Base-by-base conservation (phyloP, 495 filamentous ascomycete genomes). In the Podospora appendiculata region DNA sequence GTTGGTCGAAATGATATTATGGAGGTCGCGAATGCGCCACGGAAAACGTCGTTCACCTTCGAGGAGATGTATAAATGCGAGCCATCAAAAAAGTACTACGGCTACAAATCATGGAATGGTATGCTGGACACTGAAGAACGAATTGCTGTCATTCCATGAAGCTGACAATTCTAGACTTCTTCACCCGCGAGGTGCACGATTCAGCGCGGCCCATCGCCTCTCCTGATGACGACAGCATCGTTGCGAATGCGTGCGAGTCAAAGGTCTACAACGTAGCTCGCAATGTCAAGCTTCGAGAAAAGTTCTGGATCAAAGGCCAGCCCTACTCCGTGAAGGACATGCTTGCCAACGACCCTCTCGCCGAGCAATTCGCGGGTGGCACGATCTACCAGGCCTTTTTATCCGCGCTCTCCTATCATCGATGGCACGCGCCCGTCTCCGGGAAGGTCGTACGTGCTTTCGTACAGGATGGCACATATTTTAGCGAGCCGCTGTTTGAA, bases 261-360 rank as follows among this genome's bases (percentile, higher is more conserved):
- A 75, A 72, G 32, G 79, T 74, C 1, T 83, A 76, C 66, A 69
- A 70, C 51, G 42, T 80, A 8, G 45, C 57, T 6, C 51, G 56
- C 32, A 32, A 72, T 44, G 71, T 74, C 61, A 61, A 70, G 32
- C 62, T 72, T 8, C 71, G 70, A 10, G 77, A 80, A 59, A 54
- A 66, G 11, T 89, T 89, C 71, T 89, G 84, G 84, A 68, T 83
- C 51, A 90, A 89, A 57, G 70, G 69, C 38, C 82, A 88, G 61
- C 83, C 79, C 0, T 86, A 86, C 59, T 83, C 79, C 3, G 59
- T 86, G 9, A 52, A 67, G 0, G 76, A 88, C 61, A 88, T 88
- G 79, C 72, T 87, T 1, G 75, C 64, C 0, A 63, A 80, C 54
- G 62, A 84, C 51, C 56, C 69, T 0, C 62, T 80, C 4, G 68